These are phyloP conservation scores for Talaromyces adpressus DNA, from an alignment of 495 filamentous ascomycete genomes.

Conservation along the genomic window DNA sequence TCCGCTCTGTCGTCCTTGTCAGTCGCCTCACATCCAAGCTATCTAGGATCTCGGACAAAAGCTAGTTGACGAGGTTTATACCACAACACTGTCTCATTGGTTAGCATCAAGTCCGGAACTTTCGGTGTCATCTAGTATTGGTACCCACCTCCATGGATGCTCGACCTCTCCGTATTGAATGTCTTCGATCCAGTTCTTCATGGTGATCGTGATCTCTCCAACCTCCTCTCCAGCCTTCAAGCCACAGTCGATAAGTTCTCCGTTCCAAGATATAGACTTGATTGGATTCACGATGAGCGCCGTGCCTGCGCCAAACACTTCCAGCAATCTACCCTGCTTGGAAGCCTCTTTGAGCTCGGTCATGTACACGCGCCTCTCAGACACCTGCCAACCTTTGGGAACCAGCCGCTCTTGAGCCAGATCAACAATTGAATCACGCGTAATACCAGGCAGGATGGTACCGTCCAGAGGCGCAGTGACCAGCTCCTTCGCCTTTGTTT, in stretches of 20 bases:
- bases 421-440: constrained; percentile 63
- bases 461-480: constrained; percentile 80
- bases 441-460: constrained; percentile 80
- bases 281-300: constrained; percentile 59
- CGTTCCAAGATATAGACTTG: constrained; percentile 66
- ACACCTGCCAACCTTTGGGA: constrained; percentile 70
- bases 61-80: not conserved
- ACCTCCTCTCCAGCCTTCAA: constrained; percentile 60
- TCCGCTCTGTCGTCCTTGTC: not conserved
- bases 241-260: constrained; percentile 58
- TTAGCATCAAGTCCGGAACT: not conserved
- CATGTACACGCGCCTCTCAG: constrained; percentile 75
- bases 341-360: constrained; percentile 61
- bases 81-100: not conserved
- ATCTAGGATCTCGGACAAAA: not conserved
- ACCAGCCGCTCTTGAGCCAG: constrained; percentile 65
- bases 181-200: constrained; percentile 82
- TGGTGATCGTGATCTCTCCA: constrained; percentile 59
- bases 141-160: constrained; percentile 57
- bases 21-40: not conserved
- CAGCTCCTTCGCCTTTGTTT: constrained; percentile 70
- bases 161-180: constrained; percentile 79
- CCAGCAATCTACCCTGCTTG: constrained; percentile 65
- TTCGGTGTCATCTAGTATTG: not conserved
- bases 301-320: constrained; percentile 78